Conservation (phyloP, 2,329 filamentous ascomycete species). For the Arthroderma uncinatum region DNA sequence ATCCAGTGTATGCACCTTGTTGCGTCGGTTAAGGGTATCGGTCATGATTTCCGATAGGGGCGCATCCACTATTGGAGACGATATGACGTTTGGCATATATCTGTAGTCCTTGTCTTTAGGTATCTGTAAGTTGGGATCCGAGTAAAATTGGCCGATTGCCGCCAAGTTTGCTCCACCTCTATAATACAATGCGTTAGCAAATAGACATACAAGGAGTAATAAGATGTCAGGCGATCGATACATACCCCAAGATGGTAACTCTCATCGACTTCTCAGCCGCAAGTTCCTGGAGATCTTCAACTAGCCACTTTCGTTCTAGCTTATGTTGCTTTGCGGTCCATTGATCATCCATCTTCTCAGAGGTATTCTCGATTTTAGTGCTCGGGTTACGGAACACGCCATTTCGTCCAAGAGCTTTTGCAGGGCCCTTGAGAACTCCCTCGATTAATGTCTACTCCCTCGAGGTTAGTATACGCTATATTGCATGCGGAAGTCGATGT, state of each 20-base stretch:
- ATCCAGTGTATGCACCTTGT: constrained; percentile 59
- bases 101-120: constrained; percentile 84
- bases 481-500: constrained; percentile 1
- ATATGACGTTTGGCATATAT: constrained; percentile 94
- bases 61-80: constrained; percentile 85
- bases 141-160: constrained; percentile 89
- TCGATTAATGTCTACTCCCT: constrained; percentile 50
- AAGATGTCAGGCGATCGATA: background rate
- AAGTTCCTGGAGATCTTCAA: constrained; percentile 85
- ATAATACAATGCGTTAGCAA: constrained; percentile 5
- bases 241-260: constrained; percentile 69
- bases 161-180: constrained; percentile 90
- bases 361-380: constrained; percentile 82
- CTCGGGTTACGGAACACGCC: constrained; percentile 69
- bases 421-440: constrained; percentile 67
- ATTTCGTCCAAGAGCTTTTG: constrained; percentile 76
- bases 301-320: constrained; percentile 69
- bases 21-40: constrained; percentile 85
- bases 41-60: constrained; percentile 80
- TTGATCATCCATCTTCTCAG: constrained; percentile 89
- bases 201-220: background rate
- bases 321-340: constrained; percentile 97
- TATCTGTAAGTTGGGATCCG: constrained; percentile 69
- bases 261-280: constrained; percentile 86
- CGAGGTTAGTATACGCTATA: constrained; percentile 34